phyloP scores from a whole-genome alignment of 2,329 filamentous ascomycete species.

The Phialemonium atrogriseum region DNA sequence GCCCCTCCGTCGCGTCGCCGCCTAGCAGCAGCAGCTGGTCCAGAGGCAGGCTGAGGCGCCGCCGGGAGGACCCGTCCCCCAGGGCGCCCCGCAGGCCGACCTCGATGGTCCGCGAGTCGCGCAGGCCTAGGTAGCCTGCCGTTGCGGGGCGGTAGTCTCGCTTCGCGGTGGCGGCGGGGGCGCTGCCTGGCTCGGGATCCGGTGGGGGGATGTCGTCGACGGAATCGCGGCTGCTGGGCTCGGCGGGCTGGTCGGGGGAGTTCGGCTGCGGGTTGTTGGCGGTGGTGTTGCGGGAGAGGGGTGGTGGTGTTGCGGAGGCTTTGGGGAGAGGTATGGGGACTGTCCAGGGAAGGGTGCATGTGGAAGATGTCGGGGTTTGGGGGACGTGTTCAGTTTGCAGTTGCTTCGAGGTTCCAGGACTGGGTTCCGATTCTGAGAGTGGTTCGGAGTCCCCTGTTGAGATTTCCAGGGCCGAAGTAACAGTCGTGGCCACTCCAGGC shows the following conservation, averaged over 20 bases:
- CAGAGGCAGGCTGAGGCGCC: constrained; percentile 14
- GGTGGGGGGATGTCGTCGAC: constrained; percentile 3
- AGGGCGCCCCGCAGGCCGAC: constrained; percentile 20
- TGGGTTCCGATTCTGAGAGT: too few species aligned
- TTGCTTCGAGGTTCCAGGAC: too few species aligned
- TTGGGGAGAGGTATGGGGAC: too few species aligned
- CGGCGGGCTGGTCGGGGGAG: background rate
- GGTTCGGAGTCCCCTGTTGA: too few species aligned
- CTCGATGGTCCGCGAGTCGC: constrained; percentile 16
- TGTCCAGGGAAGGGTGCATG: too few species aligned
- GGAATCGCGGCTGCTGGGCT: constrained; percentile 1
- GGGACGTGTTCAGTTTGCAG: too few species aligned
- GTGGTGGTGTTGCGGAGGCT: background rate
- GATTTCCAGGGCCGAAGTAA: too few species aligned
- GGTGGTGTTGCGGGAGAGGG: background rate
- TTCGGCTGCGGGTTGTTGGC: too few species aligned
- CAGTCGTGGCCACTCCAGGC: too few species aligned
- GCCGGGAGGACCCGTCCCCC: constrained; percentile 16
- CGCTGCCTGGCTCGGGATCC: constrained; percentile 2
- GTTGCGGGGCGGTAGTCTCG: constrained; percentile 18
- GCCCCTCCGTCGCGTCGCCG: background rate
- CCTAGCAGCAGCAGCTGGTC: constrained; percentile 4
- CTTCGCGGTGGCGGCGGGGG: too few species aligned
- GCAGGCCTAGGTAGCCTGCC: constrained; percentile 21
- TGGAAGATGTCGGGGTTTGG: too few species aligned